A percentile compares a stretch with the other conserved stretches of the same genome.
Evolutionary conservation across 2,329 filamentous ascomycete species (phyloP).

Genomic region (Aspergillus niger): DNA sequence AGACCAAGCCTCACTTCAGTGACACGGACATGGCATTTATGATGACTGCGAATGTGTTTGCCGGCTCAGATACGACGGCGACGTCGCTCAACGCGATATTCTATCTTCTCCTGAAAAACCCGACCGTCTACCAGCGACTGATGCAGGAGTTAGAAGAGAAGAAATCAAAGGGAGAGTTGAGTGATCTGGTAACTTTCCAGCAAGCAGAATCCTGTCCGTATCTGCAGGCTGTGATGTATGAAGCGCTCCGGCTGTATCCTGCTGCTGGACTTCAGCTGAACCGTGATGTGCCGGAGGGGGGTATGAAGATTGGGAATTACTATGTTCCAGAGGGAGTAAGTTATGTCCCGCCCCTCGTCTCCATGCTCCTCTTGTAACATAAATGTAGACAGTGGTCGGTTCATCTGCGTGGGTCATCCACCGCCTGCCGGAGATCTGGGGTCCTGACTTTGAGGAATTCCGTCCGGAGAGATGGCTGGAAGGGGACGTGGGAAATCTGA

Average conservation of each 20-base stretch:
- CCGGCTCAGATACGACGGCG: background rate
- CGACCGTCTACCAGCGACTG: background rate
- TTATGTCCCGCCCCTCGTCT: background rate
- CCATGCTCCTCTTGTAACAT: background rate
- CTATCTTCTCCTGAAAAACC: background rate
- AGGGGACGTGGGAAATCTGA: background rate
- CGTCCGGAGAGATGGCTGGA: slow-evolving; percentile 6
- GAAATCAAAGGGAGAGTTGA: background rate
- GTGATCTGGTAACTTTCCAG: background rate
- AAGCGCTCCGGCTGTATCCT: slow-evolving; percentile 6
- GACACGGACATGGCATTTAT: slow-evolving; percentile 1
- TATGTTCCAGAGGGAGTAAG: background rate
- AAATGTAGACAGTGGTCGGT: background rate
- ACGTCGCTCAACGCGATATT: background rate
- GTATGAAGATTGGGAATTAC: background rate
- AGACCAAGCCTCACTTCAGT: background rate
- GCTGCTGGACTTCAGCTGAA: background rate
- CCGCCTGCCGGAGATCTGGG: background rate
- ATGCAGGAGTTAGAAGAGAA: background rate
- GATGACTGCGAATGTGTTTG: background rate
- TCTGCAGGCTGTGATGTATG: slow-evolving; percentile 7
- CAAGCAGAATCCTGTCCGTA: background rate
- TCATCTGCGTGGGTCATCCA: background rate
- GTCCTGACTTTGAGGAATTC: slow-evolving; percentile 4
- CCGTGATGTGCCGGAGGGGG: background rate